Percentiles rank a stretch among this genome's conserved stretches.
Evolutionary conservation across 495 filamentous ascomycete species (phyloP).

Genomic region (Hypomontagnella submonticulosa): DNA sequence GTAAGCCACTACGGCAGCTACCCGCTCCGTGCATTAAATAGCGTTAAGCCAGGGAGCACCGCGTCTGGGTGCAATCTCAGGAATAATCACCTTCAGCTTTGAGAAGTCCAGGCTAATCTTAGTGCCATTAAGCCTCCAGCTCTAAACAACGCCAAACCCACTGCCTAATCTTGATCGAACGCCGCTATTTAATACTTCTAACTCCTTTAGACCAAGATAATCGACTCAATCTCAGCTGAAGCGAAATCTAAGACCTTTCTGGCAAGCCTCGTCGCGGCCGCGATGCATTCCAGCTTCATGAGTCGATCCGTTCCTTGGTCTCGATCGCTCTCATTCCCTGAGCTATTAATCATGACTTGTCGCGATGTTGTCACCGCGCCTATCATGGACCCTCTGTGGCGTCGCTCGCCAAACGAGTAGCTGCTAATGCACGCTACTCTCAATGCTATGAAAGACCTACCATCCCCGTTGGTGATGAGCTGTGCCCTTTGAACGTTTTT

Average conservation of each 20-base stretch:
- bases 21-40: too few species aligned
- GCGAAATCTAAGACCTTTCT: constrained; percentile 36
- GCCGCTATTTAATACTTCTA: constrained; percentile 28
- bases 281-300: constrained; percentile 25
- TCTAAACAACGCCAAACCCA: constrained; percentile 19
- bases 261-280: constrained; percentile 18
- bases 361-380: constrained; percentile 5
- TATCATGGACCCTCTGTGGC: not conserved
- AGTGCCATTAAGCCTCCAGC: constrained; percentile 20
- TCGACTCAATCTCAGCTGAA: constrained; percentile 34
- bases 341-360: constrained; percentile 30
- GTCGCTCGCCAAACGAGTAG: constrained; percentile 15
- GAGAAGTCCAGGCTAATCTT: constrained; percentile 21
- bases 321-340: constrained; percentile 25
- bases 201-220: constrained; percentile 25
- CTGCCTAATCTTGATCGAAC: constrained; percentile 28
- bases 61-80: not conserved
- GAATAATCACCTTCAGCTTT: constrained; percentile 1
- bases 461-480: not conserved
- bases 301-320: constrained; percentile 24
- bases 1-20: too few species aligned
- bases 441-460: not conserved
- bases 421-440: constrained; percentile 16
- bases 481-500: not conserved
- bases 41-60: too few species aligned